Base-by-base conservation (phyloP, 148 eudicot genomes). In the Fagopyrum homotropicum region DNA sequence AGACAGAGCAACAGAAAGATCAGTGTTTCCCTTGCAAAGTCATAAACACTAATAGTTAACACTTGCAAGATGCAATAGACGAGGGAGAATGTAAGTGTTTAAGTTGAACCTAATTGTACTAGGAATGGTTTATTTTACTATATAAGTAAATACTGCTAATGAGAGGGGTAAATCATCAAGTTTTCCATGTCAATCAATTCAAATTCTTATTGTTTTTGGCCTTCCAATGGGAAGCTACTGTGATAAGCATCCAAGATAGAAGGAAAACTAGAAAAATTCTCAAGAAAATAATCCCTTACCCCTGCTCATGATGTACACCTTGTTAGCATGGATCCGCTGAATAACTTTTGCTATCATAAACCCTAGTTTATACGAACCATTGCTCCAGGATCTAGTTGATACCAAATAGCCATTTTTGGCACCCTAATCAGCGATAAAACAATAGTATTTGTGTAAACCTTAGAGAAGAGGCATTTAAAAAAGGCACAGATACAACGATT, bases 1-100 rank as follows among this genome's bases (percentile, higher is more conserved):
- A 90, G 79, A 82, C 91, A 86, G 63, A 86, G 79, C 64, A 80
- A 86, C 47, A 81, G 82, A 79, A 22, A 79, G 83, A 73, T 82
- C 83, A 51, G 75, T 83, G 55, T 82, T 79, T 72, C 86, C 90
- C 55, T 72, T 86, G 81, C 90, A 83, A 75, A 63, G 79, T 77
- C 83, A 83, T 26, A 80, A 81, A 40, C 77, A 81, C 22, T 56
- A 6, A 12, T 9, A 63, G 22, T 16, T 52, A 52, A 8, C 19
- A 57, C 5, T 52, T 52, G 57, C 6, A 52, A 15, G 57, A 52
- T 35, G 40, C 57, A 15, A 15, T 5, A 15, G 7, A 52, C 15
- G n/a, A 52, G 26, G 26, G 26, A 22, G 26, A 22, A 22, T 22
- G 26, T 22, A 22, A 22, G 26, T 22, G 66, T 60, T 60, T 4